Evolutionary conservation across 2,329 filamentous ascomycete species (phyloP), one percentile per base, ranked within the genome.

Genomic region (Chrysoporthe austroafricana): DNA sequence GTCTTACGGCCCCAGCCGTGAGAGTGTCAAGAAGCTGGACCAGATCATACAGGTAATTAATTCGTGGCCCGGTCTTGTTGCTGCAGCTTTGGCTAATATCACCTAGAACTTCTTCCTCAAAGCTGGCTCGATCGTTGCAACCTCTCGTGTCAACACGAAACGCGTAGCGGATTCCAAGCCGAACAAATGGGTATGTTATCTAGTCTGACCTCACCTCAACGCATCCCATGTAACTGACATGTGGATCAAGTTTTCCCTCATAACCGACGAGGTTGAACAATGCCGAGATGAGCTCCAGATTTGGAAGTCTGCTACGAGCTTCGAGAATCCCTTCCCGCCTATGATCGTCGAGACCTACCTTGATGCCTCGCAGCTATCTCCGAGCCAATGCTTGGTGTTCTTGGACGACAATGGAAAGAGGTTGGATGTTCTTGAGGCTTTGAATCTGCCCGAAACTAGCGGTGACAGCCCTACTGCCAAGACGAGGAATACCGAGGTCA

Each of bases 341-440:
- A 83, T 99, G 76, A 87, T 96, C 72, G 93, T 99, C 75, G 96
- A 99, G 79, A 91, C 94, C 32, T 98, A 92, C 76, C 83, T 98
- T 50, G 93, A 97, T 77, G 89, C 90, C 14, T 90, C 91, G 46
- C 86, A 88, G 43, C 84, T 98, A 64, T 92, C 91, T 54, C 89
- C 90, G 69, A 96, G 91, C 73, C 94, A 99, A 79, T 94, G 91
- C 72, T 82, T 99, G 63, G 94, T 97, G 66, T 87, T 96, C 70
- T 82, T 95, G 58, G 96, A 98, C 79, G 93, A 97, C 42, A 86
- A 91, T 75, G 95, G 94, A 62, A 97, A 96, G 81, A 88, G 92
- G 70, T 97, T 93, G 92, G 94, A 98, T 81, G 95, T 97, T 21
- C 82, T 91, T 73, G 94, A 96, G 75, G 91, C 93, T 56, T 82